phyloP scores from a whole-genome alignment of 2,329 filamentous ascomycete genomes.

The Trichoderma sp. region DNA sequence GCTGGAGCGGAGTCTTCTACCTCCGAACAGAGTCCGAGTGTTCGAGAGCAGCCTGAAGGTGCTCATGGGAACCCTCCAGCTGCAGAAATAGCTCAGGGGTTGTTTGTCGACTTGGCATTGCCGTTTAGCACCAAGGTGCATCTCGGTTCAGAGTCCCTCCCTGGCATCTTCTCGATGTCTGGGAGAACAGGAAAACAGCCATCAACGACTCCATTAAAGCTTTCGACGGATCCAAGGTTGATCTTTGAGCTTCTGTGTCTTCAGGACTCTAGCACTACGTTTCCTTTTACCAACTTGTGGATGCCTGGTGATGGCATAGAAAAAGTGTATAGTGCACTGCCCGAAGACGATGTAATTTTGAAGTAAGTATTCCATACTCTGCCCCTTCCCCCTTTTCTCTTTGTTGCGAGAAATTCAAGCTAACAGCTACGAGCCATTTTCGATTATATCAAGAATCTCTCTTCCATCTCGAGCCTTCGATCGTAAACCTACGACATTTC shows the following conservation, averaged over 20 bases:
- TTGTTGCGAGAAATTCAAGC: not conserved
- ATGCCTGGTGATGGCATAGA: conserved; percentile 9
- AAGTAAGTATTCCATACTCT: not conserved
- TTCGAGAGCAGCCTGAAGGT: not conserved
- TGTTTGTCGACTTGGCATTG: not conserved
- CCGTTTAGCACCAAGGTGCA: not conserved
- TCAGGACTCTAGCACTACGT: conserved; percentile 3
- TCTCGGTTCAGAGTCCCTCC: conserved; percentile 1
- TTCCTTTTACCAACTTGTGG: conserved; percentile 11
- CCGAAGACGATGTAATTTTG: conserved; percentile 1
- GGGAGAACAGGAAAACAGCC: not conserved
- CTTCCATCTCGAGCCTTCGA: conserved; percentile 11
- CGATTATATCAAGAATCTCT: conserved; percentile 5
- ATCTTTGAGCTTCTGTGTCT: not conserved
- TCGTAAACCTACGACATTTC: not conserved
- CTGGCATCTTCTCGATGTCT: not conserved
- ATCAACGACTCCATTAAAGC: not conserved
- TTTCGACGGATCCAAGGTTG: not conserved
- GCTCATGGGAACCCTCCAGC: not conserved
- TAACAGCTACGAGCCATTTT: conserved; percentile 1
- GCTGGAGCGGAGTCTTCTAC: conserved; percentile 6
- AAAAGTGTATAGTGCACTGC: conserved; percentile 5
- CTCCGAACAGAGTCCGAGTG: not conserved
- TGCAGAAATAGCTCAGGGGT: not conserved
- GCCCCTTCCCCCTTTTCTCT: not conserved